These are phyloP conservation scores for Castanopsis chinensis DNA, from an alignment of 306 rosid genomes.

Conservation along the genomic window DNA sequence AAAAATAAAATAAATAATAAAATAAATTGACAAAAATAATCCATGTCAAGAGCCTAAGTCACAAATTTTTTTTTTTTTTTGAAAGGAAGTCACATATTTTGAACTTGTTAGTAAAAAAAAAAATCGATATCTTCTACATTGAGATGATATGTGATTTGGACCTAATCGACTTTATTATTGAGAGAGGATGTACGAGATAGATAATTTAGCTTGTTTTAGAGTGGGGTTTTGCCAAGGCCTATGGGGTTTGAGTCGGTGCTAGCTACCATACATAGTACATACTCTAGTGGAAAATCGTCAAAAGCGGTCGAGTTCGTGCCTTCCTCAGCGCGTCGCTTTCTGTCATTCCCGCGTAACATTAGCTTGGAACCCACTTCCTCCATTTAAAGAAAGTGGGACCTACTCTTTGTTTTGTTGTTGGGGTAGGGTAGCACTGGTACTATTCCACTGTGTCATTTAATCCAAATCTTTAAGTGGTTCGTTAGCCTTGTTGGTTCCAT, in stretches of 20 bases:
- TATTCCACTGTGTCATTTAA: background rate
- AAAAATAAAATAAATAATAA: too few species aligned
- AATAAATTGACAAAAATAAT: too few species aligned
- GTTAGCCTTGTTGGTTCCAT: background rate
- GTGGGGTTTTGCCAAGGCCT: background rate
- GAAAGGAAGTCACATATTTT: too few species aligned
- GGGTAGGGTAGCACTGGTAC: background rate
- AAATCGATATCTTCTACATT: too few species aligned
- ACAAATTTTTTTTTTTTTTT: too few species aligned
- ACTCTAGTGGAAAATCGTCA: background rate
- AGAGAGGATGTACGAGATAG: too few species aligned
- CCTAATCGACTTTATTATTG: too few species aligned
- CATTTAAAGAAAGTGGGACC: constrained; percentile 1
- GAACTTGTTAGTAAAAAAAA: too few species aligned
- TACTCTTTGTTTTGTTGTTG: background rate
- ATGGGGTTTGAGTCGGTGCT: background rate
- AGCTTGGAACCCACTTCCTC: constrained; percentile 1
- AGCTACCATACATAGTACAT: too few species aligned
- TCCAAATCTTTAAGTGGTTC: background rate
- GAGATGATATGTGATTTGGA: too few species aligned
- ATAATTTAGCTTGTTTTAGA: too few species aligned
- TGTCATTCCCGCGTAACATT: constrained; percentile 25
- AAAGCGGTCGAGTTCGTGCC: background rate
- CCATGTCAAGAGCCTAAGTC: too few species aligned
- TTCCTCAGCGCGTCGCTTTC: background rate